Conservation (phyloP, 306 rosid genomes). For the Quercus aquifolioides region DNA sequence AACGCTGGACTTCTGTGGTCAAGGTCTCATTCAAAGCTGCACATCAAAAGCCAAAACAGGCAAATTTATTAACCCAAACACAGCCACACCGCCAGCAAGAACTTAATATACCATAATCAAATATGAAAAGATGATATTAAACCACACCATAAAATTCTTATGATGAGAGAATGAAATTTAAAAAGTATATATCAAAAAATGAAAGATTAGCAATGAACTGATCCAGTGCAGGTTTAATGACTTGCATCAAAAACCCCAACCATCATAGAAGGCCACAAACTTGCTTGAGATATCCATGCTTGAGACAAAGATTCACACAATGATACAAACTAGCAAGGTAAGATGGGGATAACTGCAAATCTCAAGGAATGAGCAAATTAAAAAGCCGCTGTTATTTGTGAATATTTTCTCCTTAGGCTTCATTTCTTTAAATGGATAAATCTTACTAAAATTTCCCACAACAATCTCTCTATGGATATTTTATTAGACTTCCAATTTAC, state of each 20-base stretch:
- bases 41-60: constrained; percentile 9
- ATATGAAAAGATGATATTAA: background rate
- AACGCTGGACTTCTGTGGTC: constrained; percentile 67
- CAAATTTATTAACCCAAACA: background rate
- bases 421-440: background rate
- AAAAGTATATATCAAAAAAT: background rate
- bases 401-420: background rate
- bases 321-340: background rate
- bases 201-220: background rate
- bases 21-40: constrained; percentile 80
- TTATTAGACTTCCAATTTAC: background rate
- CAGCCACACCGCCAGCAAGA: background rate
- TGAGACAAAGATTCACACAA: background rate
- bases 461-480: background rate
- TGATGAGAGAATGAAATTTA: background rate
- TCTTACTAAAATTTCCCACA: background rate
- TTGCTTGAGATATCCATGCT: no score
- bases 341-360: background rate
- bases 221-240: background rate
- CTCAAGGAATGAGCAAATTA: background rate
- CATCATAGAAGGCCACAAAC: no score
- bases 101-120: background rate
- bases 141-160: background rate
- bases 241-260: background rate
- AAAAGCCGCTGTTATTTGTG: no score